Percentiles rank a stretch among this genome's conserved stretches.
phyloP scores from a whole-genome alignment of 2,329 filamentous ascomycete species.

The Venturia pyrina region DNA sequence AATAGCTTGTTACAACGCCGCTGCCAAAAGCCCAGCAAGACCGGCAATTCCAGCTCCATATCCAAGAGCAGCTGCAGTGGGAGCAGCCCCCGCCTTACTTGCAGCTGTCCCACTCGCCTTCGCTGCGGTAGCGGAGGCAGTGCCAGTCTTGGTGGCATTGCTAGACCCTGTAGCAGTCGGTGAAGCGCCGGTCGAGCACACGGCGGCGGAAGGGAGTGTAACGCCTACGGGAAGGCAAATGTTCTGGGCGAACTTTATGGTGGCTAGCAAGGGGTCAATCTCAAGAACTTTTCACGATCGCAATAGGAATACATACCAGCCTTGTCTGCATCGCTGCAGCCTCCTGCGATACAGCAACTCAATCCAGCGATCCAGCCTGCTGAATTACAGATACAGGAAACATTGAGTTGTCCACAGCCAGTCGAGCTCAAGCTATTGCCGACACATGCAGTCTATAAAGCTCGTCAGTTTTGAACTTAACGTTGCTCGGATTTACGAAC shows the following conservation, averaged over 20 bases:
- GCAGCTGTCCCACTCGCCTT: constrained; percentile 6
- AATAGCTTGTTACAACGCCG: neutral
- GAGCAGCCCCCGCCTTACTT: neutral
- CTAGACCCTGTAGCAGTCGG: constrained; percentile 13
- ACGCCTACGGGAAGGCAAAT: constrained; percentile 31
- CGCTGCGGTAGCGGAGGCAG: constrained; percentile 4
- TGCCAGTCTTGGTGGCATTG: constrained; percentile 15
- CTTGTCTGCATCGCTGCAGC: constrained; percentile 25
- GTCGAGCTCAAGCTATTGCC: constrained; percentile 23
- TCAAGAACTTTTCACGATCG: neutral
- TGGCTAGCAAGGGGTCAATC: constrained; percentile 17
- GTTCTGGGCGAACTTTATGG: constrained; percentile 30
- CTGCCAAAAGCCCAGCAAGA: constrained; percentile 8
- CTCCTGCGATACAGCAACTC: constrained; percentile 31
- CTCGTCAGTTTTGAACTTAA: neutral
- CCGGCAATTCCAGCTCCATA: constrained; percentile 1
- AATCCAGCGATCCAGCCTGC: constrained; percentile 24
- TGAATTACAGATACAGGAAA: constrained; percentile 34
- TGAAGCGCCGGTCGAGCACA: constrained; percentile 13
- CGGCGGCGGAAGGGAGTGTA: constrained; percentile 25
- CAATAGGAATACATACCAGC: constrained; percentile 19
- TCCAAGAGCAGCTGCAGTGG: neutral
- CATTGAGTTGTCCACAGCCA: constrained; percentile 28
- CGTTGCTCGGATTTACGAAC: constrained; percentile 15
- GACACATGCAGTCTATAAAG: constrained; percentile 22